Percentiles rank a stretch among this genome's conserved stretches.
These are phyloP conservation scores for Rhytidhysteron rufulum DNA, from an alignment of 2,329 filamentous ascomycete species.

Conservation along the genomic window DNA sequence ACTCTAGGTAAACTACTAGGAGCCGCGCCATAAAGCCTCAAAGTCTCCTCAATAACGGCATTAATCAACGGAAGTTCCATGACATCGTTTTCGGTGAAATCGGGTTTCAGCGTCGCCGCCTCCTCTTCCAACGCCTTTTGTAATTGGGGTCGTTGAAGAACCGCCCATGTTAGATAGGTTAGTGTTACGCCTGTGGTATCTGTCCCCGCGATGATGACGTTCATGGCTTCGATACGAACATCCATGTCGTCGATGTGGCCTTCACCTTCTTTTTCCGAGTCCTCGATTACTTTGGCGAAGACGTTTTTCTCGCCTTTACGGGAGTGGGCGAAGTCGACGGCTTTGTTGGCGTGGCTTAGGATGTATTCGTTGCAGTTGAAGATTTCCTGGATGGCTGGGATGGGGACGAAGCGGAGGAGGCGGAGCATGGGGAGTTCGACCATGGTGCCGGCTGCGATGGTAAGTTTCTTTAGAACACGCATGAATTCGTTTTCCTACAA, in stretches of 20 bases:
- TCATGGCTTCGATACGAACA: conserved; percentile 28
- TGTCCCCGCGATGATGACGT: conserved; percentile 31
- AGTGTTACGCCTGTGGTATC: conserved; percentile 32
- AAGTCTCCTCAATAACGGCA: conserved; percentile 36
- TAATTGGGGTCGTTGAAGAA: conserved; percentile 17
- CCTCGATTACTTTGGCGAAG: conserved; percentile 30
- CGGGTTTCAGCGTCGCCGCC: conserved; percentile 12
- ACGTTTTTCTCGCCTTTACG: conserved; percentile 29
- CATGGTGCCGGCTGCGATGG: conserved; percentile 33
- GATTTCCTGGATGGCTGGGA: conserved; percentile 25
- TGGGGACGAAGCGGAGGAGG: conserved; percentile 28
- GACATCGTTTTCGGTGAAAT: conserved; percentile 20
- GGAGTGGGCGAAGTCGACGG: conserved; percentile 26
- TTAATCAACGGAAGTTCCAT: conserved; percentile 28
- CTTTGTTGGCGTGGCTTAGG: conserved; percentile 23
- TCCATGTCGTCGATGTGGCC: conserved; percentile 29
- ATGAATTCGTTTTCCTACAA: conserved; percentile 31
- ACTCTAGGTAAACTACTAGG: conserved; percentile 33
- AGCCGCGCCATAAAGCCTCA: conserved; percentile 35
- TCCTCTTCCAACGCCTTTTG: conserved; percentile 19
- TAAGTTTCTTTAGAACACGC: conserved; percentile 32
- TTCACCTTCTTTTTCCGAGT: conserved; percentile 24
- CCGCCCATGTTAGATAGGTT: conserved; percentile 33
- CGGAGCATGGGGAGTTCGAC: conserved; percentile 33
- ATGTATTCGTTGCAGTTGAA: conserved; percentile 34